Evolutionary conservation across 768 basidiomycete species (phyloP).

Genomic region (Trametes maxima): DNA sequence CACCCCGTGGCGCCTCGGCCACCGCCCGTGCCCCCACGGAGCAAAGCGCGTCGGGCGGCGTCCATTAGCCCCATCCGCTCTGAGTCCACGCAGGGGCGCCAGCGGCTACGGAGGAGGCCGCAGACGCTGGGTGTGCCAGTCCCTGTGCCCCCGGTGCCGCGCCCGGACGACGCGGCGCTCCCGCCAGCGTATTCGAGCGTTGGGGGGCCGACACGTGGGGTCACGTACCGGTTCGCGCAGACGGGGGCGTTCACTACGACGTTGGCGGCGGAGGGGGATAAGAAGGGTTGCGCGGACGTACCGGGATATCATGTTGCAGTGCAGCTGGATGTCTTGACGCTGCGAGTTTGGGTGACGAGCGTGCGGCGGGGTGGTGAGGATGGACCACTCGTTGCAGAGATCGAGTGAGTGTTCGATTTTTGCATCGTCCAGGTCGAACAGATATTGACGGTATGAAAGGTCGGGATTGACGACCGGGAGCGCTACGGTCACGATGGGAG

Average conservation of each 20-base stretch:
- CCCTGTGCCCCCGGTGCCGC: background rate
- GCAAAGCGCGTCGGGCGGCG: conserved; percentile 3
- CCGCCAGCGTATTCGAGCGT: conserved; percentile 27
- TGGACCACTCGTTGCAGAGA: conserved; percentile 25
- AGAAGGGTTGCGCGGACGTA: background rate
- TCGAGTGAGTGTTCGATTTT: conserved; percentile 26
- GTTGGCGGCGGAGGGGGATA: conserved; percentile 7
- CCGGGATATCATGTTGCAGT: conserved; percentile 27
- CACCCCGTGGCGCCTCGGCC: background rate
- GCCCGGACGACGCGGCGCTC: conserved; percentile 4
- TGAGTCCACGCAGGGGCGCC: background rate
- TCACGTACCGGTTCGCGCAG: conserved; percentile 25
- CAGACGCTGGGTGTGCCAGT: conserved; percentile 3
- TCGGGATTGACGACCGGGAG: conserved; percentile 16
- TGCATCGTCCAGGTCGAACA: background rate
- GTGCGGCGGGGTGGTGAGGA: conserved; percentile 26
- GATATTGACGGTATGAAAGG: conserved; percentile 4
- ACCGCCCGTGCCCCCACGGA: conserved; percentile 3
- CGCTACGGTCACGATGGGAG: conserved; percentile 24
- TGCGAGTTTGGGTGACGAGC: conserved; percentile 24
- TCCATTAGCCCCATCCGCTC: conserved; percentile 11
- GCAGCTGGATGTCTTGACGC: conserved; percentile 30
- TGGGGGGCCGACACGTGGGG: conserved; percentile 15
- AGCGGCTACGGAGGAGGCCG: background rate
- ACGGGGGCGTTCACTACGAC: conserved; percentile 29